Conservation (phyloP, 1,284 basidiomycete species). For the Trametes sp. region DNA sequence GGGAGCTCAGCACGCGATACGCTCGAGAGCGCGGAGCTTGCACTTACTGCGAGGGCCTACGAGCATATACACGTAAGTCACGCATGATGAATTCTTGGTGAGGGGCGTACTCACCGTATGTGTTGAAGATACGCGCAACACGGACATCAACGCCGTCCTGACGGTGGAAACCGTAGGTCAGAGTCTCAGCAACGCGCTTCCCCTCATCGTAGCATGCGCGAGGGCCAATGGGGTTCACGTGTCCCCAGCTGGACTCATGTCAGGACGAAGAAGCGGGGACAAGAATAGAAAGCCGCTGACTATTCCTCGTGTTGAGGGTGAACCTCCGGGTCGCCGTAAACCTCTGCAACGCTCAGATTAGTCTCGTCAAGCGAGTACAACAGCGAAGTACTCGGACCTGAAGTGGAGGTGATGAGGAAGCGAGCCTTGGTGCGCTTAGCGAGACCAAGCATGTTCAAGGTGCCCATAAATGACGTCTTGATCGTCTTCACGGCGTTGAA, state of each 20-base stretch:
- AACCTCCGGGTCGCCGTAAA: constrained; percentile 97
- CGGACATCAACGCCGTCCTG: constrained; percentile 96
- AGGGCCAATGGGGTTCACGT: constrained; percentile 97
- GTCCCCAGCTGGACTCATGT: constrained; percentile 78
- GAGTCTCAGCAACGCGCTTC: constrained; percentile 93
- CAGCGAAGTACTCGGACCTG: constrained; percentile 57
- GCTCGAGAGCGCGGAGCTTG: background rate
- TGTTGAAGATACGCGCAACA: constrained; percentile 97
- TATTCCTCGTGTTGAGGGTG: constrained; percentile 97
- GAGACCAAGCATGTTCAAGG: constrained; percentile 97
- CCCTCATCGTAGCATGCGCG: constrained; percentile 99
- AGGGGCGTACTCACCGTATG: constrained; percentile 59
- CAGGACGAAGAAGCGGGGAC: background rate
- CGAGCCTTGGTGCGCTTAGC: constrained; percentile 97
- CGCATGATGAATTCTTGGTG: background rate
- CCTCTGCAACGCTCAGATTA: constrained; percentile 61
- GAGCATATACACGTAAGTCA: background rate
- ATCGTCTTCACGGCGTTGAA: constrained; percentile 96
- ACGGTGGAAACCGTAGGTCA: constrained; percentile 94
- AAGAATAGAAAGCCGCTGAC: constrained; percentile 53
- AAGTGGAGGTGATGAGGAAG: constrained; percentile 95
- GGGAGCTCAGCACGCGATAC: constrained; percentile 28
- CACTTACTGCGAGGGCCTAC: constrained; percentile 58
- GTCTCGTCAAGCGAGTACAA: constrained; percentile 18
- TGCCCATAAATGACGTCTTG: constrained; percentile 98